Conservation (phyloP, 2,329 filamentous ascomycete species). For the Beauveria asiatica region DNA sequence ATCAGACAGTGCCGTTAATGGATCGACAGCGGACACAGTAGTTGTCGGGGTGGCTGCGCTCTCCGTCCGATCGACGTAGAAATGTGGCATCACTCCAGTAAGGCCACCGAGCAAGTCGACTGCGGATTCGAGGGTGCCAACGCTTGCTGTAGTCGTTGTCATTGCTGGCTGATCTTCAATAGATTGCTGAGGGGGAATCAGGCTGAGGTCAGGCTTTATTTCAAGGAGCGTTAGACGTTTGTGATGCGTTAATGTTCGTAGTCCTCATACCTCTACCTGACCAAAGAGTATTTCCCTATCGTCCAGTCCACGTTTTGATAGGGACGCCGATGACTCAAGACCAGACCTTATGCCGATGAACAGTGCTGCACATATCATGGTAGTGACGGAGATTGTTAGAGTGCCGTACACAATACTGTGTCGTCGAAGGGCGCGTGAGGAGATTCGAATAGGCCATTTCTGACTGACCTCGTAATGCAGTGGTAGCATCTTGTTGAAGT, state of each 20-base stretch:
- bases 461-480: background rate
- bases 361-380: background rate
- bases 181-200: background rate
- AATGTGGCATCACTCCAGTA: background rate
- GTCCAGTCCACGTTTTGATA: background rate
- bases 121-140: background rate
- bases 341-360: background rate
- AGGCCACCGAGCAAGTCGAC: conserved; percentile 7
- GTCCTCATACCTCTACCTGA: background rate
- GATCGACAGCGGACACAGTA: background rate
- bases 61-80: background rate
- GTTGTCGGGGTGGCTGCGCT: background rate
- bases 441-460: conserved; percentile 3
- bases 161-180: background rate
- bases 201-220: too few species aligned
- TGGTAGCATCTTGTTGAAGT: background rate
- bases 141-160: background rate
- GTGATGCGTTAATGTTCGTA: background rate
- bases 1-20: background rate
- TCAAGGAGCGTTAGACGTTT: background rate
- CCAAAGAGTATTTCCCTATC: background rate
- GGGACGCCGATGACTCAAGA: too few species aligned
- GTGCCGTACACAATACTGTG: conserved; percentile 6
- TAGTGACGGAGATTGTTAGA: background rate
- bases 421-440: conserved; percentile 7